Evolutionary conservation across 2,329 filamentous ascomycete genomes (phyloP).

Genomic region (Penicillium hesseltinei): DNA sequence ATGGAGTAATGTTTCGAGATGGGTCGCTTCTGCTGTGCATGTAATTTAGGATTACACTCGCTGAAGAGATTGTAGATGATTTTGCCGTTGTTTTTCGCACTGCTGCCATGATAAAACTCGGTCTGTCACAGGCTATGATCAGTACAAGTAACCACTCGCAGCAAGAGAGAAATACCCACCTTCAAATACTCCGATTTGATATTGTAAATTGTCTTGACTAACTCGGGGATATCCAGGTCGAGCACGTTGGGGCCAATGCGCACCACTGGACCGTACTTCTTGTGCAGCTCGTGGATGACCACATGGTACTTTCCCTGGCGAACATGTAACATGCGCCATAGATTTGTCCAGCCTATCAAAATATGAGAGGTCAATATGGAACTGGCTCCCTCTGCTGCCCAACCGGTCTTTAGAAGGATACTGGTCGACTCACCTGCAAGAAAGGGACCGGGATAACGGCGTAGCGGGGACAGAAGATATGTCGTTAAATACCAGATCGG

Average conservation of each 20-base stretch:
- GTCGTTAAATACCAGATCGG: slow-evolving; percentile 18
- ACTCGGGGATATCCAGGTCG: slow-evolving; percentile 39
- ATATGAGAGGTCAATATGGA: not conserved
- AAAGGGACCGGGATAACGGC: slow-evolving; percentile 21
- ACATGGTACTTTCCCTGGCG: slow-evolving; percentile 27
- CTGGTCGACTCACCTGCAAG: slow-evolving; percentile 17
- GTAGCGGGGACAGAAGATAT: slow-evolving; percentile 20
- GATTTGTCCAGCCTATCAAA: slow-evolving; percentile 33
- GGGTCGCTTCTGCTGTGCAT: slow-evolving; percentile 40
- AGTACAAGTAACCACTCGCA: not conserved
- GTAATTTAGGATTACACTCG: slow-evolving; percentile 31
- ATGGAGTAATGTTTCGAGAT: slow-evolving; percentile 40
- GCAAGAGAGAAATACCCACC: not conserved
- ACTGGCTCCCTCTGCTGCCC: not conserved
- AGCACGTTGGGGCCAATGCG: slow-evolving; percentile 44
- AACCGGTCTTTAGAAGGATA: not conserved
- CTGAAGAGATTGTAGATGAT: slow-evolving; percentile 43
- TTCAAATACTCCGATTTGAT: slow-evolving; percentile 30
- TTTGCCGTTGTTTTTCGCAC: slow-evolving; percentile 35
- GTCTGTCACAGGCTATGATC: slow-evolving; percentile 25
- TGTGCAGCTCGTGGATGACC: slow-evolving; percentile 35
- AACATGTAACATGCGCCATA: slow-evolving; percentile 39
- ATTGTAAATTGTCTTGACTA: slow-evolving; percentile 41
- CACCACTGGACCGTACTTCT: slow-evolving; percentile 43
- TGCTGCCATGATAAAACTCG: slow-evolving; percentile 40